Percentiles rank a stretch among this genome's conserved stretches.
Conservation (phyloP, 306 rosid species). For the Glycine latifolia region DNA sequence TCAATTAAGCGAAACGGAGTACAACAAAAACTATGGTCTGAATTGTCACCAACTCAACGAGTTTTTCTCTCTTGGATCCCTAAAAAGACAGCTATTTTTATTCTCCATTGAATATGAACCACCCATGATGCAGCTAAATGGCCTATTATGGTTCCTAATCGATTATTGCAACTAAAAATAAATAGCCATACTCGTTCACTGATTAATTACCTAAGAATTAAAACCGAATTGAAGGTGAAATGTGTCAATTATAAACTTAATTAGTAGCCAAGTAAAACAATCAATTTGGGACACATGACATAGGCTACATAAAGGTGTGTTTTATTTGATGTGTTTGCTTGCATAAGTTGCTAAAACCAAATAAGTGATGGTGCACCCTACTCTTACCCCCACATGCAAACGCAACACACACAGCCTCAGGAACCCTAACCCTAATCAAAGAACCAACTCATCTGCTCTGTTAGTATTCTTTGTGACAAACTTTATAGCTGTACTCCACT, state of each 20-base stretch:
- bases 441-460: slow-evolving; percentile 23
- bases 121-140: background rate
- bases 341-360: slow-evolving; percentile 19
- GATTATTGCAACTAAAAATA: slow-evolving; percentile 1
- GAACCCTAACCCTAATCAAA: slow-evolving; percentile 29
- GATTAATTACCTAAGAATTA: background rate
- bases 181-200: too few species aligned
- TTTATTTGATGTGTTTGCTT: slow-evolving; percentile 16
- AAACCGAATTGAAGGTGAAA: background rate
- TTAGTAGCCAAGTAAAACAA: background rate
- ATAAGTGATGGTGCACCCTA: slow-evolving; percentile 27
- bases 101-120: background rate
- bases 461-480: slow-evolving; percentile 18
- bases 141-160: background rate
- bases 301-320: background rate
- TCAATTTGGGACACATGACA: slow-evolving; percentile 37
- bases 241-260: background rate
- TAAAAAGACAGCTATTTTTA: background rate
- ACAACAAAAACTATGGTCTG: background rate
- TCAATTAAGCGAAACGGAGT: background rate
- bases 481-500: slow-evolving; percentile 56
- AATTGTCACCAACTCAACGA: slow-evolving; percentile 11
- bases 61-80: background rate
- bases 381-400: background rate
- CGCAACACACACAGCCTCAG: background rate